Conservation (phyloP, 768 basidiomycete genomes). For the Leccinum rimulosum region DNA sequence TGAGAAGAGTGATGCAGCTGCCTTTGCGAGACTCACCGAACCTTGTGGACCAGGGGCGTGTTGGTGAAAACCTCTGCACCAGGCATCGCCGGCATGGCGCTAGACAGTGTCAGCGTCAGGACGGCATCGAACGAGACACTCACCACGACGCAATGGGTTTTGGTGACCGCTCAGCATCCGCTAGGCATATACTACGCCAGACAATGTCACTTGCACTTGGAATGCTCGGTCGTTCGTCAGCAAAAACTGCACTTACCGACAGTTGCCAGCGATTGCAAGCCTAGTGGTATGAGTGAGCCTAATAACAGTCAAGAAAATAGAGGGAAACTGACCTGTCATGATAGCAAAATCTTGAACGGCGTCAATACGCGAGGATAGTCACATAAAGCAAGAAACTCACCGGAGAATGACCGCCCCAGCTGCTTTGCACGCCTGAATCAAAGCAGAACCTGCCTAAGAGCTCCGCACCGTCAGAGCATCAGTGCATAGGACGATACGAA, state of each 20-base stretch:
- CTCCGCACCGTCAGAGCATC: no score
- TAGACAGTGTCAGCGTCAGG: constrained; percentile 27
- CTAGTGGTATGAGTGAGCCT: constrained; percentile 36
- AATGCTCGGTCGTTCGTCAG: constrained; percentile 1
- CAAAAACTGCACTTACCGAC: constrained; percentile 58
- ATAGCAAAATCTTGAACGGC: constrained; percentile 64
- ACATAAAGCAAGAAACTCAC: constrained; percentile 37
- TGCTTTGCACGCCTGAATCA: constrained; percentile 95
- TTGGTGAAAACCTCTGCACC: constrained; percentile 92
- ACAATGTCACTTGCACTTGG: constrained; percentile 2
- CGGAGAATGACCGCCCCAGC: constrained; percentile 80
- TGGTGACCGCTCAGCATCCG: constrained; percentile 93
- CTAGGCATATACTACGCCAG: constrained; percentile 85
- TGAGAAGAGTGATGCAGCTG: constrained; percentile 7
- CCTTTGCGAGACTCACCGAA: constrained; percentile 50
- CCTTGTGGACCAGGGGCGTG: constrained; percentile 86
- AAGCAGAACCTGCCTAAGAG: constrained; percentile 68
- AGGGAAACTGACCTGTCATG: constrained; percentile 64
- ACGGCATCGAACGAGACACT: constrained; percentile 11
- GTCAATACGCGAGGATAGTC: constrained; percentile 12
- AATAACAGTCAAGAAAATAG: background rate
- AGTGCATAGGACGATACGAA: no score
- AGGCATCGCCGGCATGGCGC: constrained; percentile 97
- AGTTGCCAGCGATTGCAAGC: constrained; percentile 96
- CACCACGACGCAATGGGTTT: constrained; percentile 95